Evolutionary conservation across 257 asterid genomes (phyloP).

Genomic region (Nicotiana attenuata): DNA sequence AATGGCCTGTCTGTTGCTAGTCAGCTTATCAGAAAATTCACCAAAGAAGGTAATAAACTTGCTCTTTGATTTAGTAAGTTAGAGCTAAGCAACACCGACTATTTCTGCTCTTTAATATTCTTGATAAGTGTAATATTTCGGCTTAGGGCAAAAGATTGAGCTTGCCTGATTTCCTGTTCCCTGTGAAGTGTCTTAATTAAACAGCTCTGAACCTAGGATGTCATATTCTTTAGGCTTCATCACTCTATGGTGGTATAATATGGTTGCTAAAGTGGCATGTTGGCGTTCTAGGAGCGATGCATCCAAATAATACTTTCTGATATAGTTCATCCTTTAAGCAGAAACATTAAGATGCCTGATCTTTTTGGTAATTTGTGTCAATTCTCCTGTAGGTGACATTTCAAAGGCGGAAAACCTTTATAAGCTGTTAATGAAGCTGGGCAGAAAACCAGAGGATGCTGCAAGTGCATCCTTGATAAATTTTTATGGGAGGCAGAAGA

Average conservation of each 20-base stretch:
- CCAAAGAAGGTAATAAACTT: constrained; percentile 51
- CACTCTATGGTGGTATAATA: not conserved
- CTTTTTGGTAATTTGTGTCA: constrained; percentile 17
- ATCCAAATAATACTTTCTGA: not conserved
- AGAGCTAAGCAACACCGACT: not conserved
- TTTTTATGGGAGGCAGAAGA: constrained; percentile 59
- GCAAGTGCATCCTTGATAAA: constrained; percentile 68
- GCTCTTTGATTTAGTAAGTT: not conserved
- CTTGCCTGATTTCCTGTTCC: not conserved
- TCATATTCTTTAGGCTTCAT: not conserved
- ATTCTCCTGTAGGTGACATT: constrained; percentile 54
- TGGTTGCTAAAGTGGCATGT: not conserved
- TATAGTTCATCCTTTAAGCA: not conserved
- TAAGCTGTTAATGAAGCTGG: constrained; percentile 47
- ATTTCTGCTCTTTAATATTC: not conserved
- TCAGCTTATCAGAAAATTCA: constrained; percentile 52
- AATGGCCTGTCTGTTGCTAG: constrained; percentile 59
- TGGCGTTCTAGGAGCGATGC: not conserved
- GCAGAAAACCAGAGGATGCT: constrained; percentile 47
- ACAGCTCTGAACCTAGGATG: not conserved
- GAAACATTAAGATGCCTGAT: not conserved
- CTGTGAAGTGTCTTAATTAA: not conserved
- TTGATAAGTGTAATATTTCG: not conserved
- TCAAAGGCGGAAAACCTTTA: constrained; percentile 46
- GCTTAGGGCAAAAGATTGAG: not conserved